phyloP scores from a whole-genome alignment of 805 yeast genomes.

The Metschnikowia cerradonensis region DNA sequence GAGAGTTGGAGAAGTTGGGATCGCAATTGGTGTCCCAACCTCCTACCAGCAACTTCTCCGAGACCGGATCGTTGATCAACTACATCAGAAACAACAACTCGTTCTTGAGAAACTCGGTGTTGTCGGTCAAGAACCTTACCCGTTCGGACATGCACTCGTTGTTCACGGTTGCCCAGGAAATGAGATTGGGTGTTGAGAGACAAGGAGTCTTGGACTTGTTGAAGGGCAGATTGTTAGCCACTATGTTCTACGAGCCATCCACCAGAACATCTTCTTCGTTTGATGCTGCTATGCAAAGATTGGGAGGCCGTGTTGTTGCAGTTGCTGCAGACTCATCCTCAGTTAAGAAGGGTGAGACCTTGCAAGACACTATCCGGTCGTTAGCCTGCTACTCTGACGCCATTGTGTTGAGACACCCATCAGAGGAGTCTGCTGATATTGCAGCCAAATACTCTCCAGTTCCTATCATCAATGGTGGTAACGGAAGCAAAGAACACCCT shows the following conservation, averaged over 20 bases:
- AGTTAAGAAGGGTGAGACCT: slow-evolving; percentile 95
- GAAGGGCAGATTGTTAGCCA: slow-evolving; percentile 86
- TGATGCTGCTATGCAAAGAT: slow-evolving; percentile 99
- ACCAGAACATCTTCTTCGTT: slow-evolving; percentile 96
- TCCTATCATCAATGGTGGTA: slow-evolving; percentile 97
- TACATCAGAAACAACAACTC: slow-evolving; percentile 82
- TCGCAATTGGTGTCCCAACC: slow-evolving; percentile 71
- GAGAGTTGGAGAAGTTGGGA: slow-evolving; percentile 47
- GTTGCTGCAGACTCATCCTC: slow-evolving; percentile 85
- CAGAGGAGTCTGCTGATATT: slow-evolving; percentile 82
- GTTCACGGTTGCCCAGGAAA: slow-evolving; percentile 96
- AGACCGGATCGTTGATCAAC: slow-evolving; percentile 74
- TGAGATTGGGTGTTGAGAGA: slow-evolving; percentile 95
- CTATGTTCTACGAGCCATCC: slow-evolving; percentile 97
- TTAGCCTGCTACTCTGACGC: slow-evolving; percentile 96
- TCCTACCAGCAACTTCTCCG: slow-evolving; percentile 65
- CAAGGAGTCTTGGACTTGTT: slow-evolving; percentile 89
- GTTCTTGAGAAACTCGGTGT: slow-evolving; percentile 80
- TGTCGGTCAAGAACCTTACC: slow-evolving; percentile 82
- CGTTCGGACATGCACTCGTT: slow-evolving; percentile 88
- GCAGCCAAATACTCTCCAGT: slow-evolving; percentile 97
- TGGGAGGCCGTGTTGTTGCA: slow-evolving; percentile 95
- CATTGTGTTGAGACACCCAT: slow-evolving; percentile 94
- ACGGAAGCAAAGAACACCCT: slow-evolving; percentile 97
- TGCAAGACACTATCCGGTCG: slow-evolving; percentile 94